Base-by-base conservation (phyloP, 116 monocot species). In the Papilionanthe hybrid region DNA sequence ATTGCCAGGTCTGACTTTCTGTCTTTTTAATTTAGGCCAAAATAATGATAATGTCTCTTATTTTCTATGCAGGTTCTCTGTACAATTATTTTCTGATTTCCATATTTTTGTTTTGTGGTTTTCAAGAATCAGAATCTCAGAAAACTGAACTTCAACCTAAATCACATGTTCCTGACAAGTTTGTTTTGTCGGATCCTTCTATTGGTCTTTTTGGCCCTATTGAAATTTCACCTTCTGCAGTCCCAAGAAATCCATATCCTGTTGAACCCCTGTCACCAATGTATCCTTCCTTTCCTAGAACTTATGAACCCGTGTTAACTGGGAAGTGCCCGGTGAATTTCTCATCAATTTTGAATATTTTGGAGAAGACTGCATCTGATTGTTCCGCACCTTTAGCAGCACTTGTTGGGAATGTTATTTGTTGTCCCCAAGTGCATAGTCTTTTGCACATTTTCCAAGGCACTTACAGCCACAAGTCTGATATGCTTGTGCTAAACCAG, bases 321-420 rank as follows among this genome's bases (percentile, higher is more conserved):
- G 98, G 98, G 19, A 92, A 82, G 83, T 99, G 98, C 83, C 90
- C 91, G 1, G 68, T 89, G 75, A 99, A 95, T 37, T 93, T 99
- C 75, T 91, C 98, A 80, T 82, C 84, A 20, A 88, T 99, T 11
- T 93, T 93, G 65, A 80, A 55, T 83, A 85, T 93, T 56, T 76
- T 99, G 78, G 91, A 91, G 27, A 94, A 89, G 81, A 95, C 98
- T 17, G 93, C 98, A 72, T 91, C 84, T n/a, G 98, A 99, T 85
- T 99, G 98, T 77, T 99, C 95, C 47, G 87, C 90, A 44, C 98
- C 98, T 49, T 86, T 99, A 76, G 95, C 98, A 47, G 49, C 82
- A 78, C 82, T 94, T 15, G 95, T 94, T 80, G 98, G 93, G 42
- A 89, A 94, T 81, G 98, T 91, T n/a, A 99, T 99, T 77, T 99